A percentile compares a stretch with the other conserved stretches of the same genome.
These are phyloP conservation scores for Imleria badia DNA, from an alignment of 768 basidiomycete species.

Conservation along the genomic window DNA sequence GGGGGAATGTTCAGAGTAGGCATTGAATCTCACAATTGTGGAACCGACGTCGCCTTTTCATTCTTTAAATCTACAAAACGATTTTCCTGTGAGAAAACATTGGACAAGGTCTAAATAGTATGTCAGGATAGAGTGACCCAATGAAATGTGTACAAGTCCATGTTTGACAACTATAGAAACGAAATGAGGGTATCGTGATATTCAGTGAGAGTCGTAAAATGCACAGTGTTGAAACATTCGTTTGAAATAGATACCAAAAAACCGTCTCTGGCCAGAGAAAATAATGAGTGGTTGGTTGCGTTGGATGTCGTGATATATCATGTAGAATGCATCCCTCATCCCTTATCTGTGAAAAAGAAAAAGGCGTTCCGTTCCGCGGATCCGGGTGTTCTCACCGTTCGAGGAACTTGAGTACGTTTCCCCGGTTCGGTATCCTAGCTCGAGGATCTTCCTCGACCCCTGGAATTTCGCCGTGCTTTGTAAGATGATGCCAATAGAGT, in stretches of 20 bases:
- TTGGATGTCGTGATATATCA: conserved; percentile 29
- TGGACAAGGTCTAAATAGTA: conserved; percentile 16
- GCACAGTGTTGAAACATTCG: conserved; percentile 32
- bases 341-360: conserved; percentile 13
- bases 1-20: background rate
- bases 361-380: conserved; percentile 7
- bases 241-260: conserved; percentile 31
- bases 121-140: conserved; percentile 15
- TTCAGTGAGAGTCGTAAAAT: conserved; percentile 29
- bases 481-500: conserved; percentile 76
- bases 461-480: conserved; percentile 69
- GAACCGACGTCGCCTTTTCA: background rate
- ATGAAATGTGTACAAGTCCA: conserved; percentile 24
- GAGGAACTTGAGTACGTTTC: conserved; percentile 10
- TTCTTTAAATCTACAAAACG: conserved; percentile 24
- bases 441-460: conserved; percentile 62
- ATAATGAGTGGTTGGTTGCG: conserved; percentile 15
- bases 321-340: conserved; percentile 17
- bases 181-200: conserved; percentile 36
- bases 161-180: conserved; percentile 28
- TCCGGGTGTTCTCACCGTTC: conserved; percentile 28
- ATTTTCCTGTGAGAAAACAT: conserved; percentile 10
- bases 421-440: conserved; percentile 35
- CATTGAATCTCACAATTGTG: background rate
- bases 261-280: conserved; percentile 18